Evolutionary conservation across 352 stramenopile species (phyloP).

Genomic region (Phytophthora cryptogea): DNA sequence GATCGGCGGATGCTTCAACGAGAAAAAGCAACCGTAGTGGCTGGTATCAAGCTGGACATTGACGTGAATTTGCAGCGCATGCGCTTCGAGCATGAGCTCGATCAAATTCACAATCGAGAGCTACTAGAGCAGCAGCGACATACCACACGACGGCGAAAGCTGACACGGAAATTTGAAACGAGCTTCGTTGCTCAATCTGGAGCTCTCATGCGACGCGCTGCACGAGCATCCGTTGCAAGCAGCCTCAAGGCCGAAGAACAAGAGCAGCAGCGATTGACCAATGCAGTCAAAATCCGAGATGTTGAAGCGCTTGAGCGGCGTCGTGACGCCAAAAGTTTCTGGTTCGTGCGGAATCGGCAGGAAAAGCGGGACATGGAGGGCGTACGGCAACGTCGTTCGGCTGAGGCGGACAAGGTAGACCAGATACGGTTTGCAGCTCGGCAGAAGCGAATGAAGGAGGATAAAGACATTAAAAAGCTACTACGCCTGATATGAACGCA

Average conservation of each 20-base stretch:
- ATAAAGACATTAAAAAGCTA: slow-evolving; percentile 76
- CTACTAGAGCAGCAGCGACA: slow-evolving; percentile 57
- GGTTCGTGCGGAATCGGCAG: slow-evolving; percentile 65
- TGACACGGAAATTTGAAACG: slow-evolving; percentile 58
- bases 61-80: slow-evolving; percentile 72
- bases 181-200: slow-evolving; percentile 62
- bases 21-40: slow-evolving; percentile 59
- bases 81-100: slow-evolving; percentile 58
- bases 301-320: slow-evolving; percentile 43
- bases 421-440: slow-evolving; percentile 29
- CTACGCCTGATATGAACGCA: slow-evolving; percentile 50
- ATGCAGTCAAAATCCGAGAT: slow-evolving; percentile 36
- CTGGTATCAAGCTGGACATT: slow-evolving; percentile 63
- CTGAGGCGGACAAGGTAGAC: slow-evolving; percentile 30
- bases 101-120: slow-evolving; percentile 47
- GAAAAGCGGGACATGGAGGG: slow-evolving; percentile 38
- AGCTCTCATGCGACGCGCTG: slow-evolving; percentile 68
- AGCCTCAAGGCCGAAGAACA: slow-evolving; percentile 38
- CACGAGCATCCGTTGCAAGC: slow-evolving; percentile 44
- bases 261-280: slow-evolving; percentile 34
- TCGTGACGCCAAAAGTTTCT: slow-evolving; percentile 70
- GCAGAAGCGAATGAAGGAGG: slow-evolving; percentile 52
- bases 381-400: slow-evolving; percentile 26
- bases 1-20: slow-evolving; percentile 70
- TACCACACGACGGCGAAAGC: slow-evolving; percentile 36